phyloP scores from a whole-genome alignment of 257 asterid species.

The Ballota nigra region DNA sequence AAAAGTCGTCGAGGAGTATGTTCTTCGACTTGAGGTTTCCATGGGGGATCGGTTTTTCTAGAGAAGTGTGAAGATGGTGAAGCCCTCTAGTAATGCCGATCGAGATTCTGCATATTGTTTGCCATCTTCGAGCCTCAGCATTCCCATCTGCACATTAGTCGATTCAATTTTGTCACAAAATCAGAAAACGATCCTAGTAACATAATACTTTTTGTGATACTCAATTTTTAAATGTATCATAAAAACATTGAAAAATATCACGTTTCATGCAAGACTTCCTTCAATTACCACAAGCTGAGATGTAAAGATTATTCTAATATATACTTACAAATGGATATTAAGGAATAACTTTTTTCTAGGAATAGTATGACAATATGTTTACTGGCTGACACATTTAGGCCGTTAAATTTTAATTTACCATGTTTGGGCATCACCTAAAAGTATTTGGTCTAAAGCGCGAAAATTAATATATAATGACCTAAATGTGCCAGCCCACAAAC shows the following conservation, averaged over 20 bases:
- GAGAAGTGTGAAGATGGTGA: slow-evolving; percentile 58
- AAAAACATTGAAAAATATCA: too few species aligned
- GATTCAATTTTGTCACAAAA: not conserved
- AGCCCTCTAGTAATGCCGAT: slow-evolving; percentile 63
- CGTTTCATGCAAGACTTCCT: too few species aligned
- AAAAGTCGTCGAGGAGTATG: slow-evolving; percentile 52
- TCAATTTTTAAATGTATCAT: too few species aligned
- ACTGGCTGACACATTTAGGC: too few species aligned
- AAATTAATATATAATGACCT: too few species aligned
- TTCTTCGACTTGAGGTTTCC: slow-evolving; percentile 86
- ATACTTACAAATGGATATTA: not conserved
- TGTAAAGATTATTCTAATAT: not conserved
- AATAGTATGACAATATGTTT: too few species aligned
- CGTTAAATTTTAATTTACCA: too few species aligned
- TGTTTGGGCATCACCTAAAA: too few species aligned
- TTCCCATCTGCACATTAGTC: slow-evolving; percentile 53
- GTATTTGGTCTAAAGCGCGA: too few species aligned
- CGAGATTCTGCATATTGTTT: slow-evolving; percentile 58
- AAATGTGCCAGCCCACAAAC: too few species aligned
- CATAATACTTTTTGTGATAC: too few species aligned
- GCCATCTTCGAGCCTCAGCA: slow-evolving; percentile 67
- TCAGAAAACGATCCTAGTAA: not conserved
- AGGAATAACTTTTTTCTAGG: too few species aligned
- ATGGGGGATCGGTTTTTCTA: slow-evolving; percentile 63
- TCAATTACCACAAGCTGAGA: not conserved